A percentile compares a stretch with the other conserved stretches of the same genome.
These are phyloP conservation scores for Xylariaceae sp. DNA, from an alignment of 2,329 filamentous ascomycete genomes.

Conservation along the genomic window DNA sequence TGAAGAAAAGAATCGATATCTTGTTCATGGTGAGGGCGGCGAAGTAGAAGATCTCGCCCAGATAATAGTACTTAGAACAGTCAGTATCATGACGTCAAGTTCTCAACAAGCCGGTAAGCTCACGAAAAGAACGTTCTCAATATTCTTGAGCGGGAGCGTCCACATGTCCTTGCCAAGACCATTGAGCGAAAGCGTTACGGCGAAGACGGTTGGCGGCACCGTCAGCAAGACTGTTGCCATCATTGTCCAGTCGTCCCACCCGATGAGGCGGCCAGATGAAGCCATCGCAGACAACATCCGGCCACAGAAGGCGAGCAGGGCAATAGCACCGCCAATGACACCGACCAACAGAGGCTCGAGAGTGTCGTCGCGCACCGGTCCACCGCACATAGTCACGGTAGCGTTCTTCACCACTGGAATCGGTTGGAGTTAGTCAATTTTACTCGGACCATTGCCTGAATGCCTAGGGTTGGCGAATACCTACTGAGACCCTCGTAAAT, in stretches of 20 bases:
- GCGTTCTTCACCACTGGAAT: slow-evolving; percentile 12
- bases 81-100: background rate
- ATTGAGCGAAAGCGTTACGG: slow-evolving; percentile 11
- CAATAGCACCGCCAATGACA: slow-evolving; percentile 14
- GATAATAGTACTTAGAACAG: slow-evolving; percentile 26
- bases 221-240: slow-evolving; percentile 7
- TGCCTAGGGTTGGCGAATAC: background rate
- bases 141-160: slow-evolving; percentile 15
- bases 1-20: slow-evolving; percentile 33
- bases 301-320: slow-evolving; percentile 7
- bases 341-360: slow-evolving; percentile 10
- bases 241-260: slow-evolving; percentile 16
- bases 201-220: slow-evolving; percentile 14
- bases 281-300: slow-evolving; percentile 11
- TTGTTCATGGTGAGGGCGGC: slow-evolving; percentile 31
- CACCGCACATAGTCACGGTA: slow-evolving; percentile 12
- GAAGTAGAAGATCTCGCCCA: slow-evolving; percentile 33
- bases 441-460: background rate
- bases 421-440: background rate
- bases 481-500: slow-evolving; percentile 13
- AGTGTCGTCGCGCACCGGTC: slow-evolving; percentile 7
- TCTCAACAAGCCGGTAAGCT: background rate
- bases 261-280: slow-evolving; percentile 6
- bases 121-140: slow-evolving; percentile 16
- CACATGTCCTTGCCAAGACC: slow-evolving; percentile 19